Conservation (phyloP, 768 basidiomycete genomes). For the Phlebiopsis gigantea region DNA sequence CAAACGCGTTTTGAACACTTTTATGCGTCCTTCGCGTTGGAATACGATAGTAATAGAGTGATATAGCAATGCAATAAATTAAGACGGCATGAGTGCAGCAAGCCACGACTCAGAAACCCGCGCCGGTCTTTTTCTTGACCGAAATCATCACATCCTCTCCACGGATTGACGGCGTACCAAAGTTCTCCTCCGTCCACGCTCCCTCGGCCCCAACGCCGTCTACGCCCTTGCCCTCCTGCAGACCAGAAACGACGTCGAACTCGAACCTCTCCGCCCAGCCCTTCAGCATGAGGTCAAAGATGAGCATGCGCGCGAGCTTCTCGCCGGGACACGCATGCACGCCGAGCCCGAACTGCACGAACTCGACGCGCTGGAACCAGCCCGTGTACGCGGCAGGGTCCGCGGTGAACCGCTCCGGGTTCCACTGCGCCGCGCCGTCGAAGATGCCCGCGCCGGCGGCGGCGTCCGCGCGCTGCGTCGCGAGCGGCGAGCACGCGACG, state of each 20-base stretch:
- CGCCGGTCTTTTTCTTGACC: neutral
- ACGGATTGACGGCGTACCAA: neutral
- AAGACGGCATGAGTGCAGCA: no score
- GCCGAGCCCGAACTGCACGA: slow-evolving; percentile 1
- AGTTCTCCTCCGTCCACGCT: slow-evolving; percentile 6
- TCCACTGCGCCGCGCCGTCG: neutral
- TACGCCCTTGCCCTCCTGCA: neutral
- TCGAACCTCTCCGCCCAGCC: slow-evolving; percentile 1
- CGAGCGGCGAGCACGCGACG: neutral
- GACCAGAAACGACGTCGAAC: neutral
- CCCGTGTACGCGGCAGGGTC: neutral
- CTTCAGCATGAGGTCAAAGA: neutral
- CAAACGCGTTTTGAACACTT: no score
- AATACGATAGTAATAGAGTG: no score
- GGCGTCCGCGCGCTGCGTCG: slow-evolving; percentile 2
- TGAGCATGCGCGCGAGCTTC: slow-evolving; percentile 3
- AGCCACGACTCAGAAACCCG: no score
- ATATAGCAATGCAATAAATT: no score
- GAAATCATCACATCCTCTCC: slow-evolving; percentile 2
- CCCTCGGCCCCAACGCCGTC: slow-evolving; percentile 1
- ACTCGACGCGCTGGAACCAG: slow-evolving; percentile 5
- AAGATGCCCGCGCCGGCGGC: neutral
- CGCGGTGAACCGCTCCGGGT: neutral
- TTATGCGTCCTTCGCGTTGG: no score
- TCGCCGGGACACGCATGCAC: slow-evolving; percentile 4